phyloP scores from a whole-genome alignment of 129 eudicot species.

The Rutidosis leptorrhynchoides region DNA sequence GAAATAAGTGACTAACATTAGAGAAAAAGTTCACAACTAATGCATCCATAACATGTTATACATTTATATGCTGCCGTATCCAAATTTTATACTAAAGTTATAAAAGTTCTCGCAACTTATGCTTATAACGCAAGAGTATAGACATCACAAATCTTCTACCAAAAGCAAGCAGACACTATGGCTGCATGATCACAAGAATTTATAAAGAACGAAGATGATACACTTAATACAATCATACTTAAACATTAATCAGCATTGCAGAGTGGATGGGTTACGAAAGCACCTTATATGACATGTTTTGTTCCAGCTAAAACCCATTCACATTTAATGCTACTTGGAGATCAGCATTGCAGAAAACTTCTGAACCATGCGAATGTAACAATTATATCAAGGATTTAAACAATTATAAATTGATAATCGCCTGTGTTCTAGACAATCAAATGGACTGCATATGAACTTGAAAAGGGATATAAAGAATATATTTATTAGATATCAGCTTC shows the following conservation, averaged over 20 bases:
- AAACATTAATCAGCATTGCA: too few species aligned
- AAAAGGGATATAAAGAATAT: not conserved
- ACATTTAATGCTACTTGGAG: constrained; percentile 25
- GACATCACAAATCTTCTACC: constrained; percentile 12
- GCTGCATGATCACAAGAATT: not conserved
- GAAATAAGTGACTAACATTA: not conserved
- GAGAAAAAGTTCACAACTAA: not conserved
- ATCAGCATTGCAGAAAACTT: constrained; percentile 46
- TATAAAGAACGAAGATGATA: constrained; percentile 5
- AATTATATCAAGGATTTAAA: constrained; percentile 45
- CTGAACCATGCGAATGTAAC: constrained; percentile 51
- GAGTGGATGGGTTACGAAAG: constrained; percentile 11
- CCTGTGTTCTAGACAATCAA: not conserved
- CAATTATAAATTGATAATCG: constrained; percentile 7
- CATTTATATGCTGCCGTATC: not conserved
- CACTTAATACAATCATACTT: too few species aligned
- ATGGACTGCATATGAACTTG: not conserved
- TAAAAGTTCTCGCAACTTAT: too few species aligned
- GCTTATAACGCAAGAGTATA: not conserved
- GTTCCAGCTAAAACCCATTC: constrained; percentile 19
- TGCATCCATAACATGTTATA: not conserved
- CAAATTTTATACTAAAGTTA: not conserved
- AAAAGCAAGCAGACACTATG: constrained; percentile 15
- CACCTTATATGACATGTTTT: constrained; percentile 30
- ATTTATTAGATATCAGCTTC: not conserved